phyloP scores from a whole-genome alignment of 352 stramenopile species.

The Phytophthora citrophthora region DNA sequence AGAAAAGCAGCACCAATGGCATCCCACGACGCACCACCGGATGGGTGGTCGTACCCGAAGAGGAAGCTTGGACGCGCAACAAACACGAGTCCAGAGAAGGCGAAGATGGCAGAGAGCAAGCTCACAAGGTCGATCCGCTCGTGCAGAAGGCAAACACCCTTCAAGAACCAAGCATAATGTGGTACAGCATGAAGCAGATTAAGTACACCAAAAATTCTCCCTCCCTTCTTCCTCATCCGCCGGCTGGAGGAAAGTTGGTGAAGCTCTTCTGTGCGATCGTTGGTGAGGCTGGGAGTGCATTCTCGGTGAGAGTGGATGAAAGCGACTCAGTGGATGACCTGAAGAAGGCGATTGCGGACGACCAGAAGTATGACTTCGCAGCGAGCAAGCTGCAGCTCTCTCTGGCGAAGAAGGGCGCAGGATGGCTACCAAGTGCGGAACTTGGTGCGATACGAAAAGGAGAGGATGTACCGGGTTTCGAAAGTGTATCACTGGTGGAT shows the following conservation, averaged over 20 bases:
- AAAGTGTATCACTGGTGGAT: background rate
- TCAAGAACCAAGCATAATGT: background rate
- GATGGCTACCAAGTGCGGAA: background rate
- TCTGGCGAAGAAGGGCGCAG: background rate
- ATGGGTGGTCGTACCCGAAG: constrained; percentile 1
- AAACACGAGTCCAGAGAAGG: background rate
- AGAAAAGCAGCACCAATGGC: constrained; percentile 39
- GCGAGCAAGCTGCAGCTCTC: background rate
- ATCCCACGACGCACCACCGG: constrained; percentile 17
- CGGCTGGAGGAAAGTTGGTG: background rate
- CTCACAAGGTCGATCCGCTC: background rate
- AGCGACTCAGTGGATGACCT: background rate
- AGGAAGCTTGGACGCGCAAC: background rate
- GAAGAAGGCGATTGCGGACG: too few relatives aligned
- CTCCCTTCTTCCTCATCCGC: too few relatives aligned
- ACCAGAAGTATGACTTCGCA: too few relatives aligned
- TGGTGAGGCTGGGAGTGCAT: background rate
- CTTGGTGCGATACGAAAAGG: too few relatives aligned
- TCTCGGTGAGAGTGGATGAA: background rate
- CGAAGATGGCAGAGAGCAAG: constrained; percentile 2
- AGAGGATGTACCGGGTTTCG: background rate
- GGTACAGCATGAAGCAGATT: constrained; percentile 4
- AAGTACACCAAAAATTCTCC: too few relatives aligned
- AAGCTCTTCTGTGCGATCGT: background rate
- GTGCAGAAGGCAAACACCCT: constrained; percentile 29